A percentile compares a stretch with the other conserved stretches of the same genome.
phyloP scores from a whole-genome alignment of 371 early-diverging fungal genomes.

The Mortierella polycephala region DNA sequence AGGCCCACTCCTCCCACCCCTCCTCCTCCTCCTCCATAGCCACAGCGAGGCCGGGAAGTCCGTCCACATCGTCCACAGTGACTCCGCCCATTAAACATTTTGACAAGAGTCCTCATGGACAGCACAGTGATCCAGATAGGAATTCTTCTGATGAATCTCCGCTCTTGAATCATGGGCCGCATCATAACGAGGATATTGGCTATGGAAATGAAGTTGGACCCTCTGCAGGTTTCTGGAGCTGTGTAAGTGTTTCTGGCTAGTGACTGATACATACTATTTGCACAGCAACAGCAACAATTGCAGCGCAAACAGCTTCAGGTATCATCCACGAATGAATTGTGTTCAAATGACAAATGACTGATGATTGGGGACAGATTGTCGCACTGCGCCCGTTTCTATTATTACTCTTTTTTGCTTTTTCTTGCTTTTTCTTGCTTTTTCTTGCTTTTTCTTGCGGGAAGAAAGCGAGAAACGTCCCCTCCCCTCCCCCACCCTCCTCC shows the following conservation, averaged over 20 bases:
- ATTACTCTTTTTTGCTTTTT: neutral
- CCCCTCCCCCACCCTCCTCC: slow-evolving; percentile 2
- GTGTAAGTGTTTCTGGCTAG: slow-evolving; percentile 31
- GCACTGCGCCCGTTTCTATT: neutral
- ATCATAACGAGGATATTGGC: slow-evolving; percentile 43
- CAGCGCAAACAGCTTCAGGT: no score
- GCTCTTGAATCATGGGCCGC: slow-evolving; percentile 45
- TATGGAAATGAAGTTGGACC: slow-evolving; percentile 51
- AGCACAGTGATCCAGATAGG: slow-evolving; percentile 7
- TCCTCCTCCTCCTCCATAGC: slow-evolving; percentile 25
- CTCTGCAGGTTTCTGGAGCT: slow-evolving; percentile 52
- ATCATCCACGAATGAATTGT: no score
- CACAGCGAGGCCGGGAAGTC: slow-evolving; percentile 3
- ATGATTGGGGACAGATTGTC: no score
- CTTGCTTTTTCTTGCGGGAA: neutral
- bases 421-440: neutral
- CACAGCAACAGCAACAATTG: neutral
- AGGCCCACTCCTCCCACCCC: slow-evolving; percentile 28
- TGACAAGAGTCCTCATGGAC: neutral
- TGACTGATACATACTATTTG: neutral
- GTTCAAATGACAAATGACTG: no score
- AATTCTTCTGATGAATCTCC: slow-evolving; percentile 45
- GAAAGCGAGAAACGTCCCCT: neutral
- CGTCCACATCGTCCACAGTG: neutral
- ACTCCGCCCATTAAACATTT: neutral